Percentiles rank a stretch among this genome's conserved stretches.
Evolutionary conservation across 371 early-diverging fungal genomes (phyloP).

Genomic region (Apophysomyces trapeziformis): DNA sequence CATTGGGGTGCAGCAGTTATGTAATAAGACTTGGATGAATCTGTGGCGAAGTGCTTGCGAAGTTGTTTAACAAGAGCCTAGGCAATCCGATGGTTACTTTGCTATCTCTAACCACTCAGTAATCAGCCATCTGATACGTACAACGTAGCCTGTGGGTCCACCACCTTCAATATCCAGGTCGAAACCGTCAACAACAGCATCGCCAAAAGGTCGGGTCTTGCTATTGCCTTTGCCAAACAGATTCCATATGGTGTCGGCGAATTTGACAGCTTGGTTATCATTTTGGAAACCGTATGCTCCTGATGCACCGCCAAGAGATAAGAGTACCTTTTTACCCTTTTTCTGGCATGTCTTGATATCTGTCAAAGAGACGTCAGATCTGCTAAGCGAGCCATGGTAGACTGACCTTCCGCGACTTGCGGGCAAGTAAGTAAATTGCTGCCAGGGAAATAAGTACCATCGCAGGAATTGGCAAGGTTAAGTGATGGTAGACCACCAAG

Average conservation of each 20-base stretch:
- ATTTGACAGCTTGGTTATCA: slow-evolving; percentile 49
- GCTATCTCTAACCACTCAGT: slow-evolving; percentile 4
- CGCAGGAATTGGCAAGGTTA: slow-evolving; percentile 69
- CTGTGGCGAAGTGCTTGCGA: slow-evolving; percentile 48
- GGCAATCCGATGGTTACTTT: not conserved
- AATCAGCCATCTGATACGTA: slow-evolving; percentile 14
- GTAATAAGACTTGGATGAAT: slow-evolving; percentile 46
- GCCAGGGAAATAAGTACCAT: slow-evolving; percentile 48
- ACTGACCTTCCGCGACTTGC: slow-evolving; percentile 50
- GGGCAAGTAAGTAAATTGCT: slow-evolving; percentile 62
- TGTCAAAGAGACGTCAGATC: not conserved
- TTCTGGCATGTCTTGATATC: slow-evolving; percentile 71
- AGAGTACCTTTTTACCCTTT: slow-evolving; percentile 62
- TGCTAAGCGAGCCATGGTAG: not conserved
- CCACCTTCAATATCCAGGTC: slow-evolving; percentile 79
- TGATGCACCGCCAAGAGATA: slow-evolving; percentile 74
- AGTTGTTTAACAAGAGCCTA: slow-evolving; percentile 53
- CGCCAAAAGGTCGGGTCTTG: slow-evolving; percentile 63
- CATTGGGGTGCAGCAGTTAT: slow-evolving; percentile 79
- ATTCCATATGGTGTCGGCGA: slow-evolving; percentile 68
- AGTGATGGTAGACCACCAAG: slow-evolving; percentile 47
- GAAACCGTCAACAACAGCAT: slow-evolving; percentile 66
- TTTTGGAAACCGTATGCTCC: slow-evolving; percentile 62
- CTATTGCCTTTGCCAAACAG: slow-evolving; percentile 60
- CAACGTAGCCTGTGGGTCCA: slow-evolving; percentile 49